Percentiles rank a stretch among this genome's conserved stretches.
Conservation (phyloP, 2,329 filamentous ascomycete genomes). For the Fusarium ambrosium region DNA sequence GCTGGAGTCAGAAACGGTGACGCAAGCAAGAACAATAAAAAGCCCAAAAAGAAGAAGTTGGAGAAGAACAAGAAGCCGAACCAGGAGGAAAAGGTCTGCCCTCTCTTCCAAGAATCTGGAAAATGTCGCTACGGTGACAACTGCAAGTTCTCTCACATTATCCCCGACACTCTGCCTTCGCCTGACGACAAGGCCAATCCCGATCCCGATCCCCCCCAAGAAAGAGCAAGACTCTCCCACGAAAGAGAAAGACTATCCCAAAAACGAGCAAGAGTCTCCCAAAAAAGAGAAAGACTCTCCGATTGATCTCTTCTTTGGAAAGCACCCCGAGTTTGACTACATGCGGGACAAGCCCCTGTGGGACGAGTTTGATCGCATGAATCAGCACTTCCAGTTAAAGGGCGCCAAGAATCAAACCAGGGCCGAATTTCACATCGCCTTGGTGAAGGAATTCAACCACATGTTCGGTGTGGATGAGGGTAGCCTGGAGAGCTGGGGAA, state of each 20-base stretch:
- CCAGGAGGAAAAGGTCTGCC: background rate
- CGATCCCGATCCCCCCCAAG: background rate
- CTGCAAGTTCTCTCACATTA: conserved; percentile 13
- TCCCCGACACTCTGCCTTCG: background rate
- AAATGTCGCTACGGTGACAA: conserved; percentile 1
- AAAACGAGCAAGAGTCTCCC: background rate
- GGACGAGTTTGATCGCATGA: conserved; percentile 27
- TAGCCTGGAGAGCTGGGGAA: conserved; percentile 16
- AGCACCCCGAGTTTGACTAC: conserved; percentile 18
- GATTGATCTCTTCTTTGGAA: conserved; percentile 26
- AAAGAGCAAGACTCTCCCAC: background rate
- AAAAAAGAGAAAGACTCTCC: background rate
- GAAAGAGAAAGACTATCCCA: background rate
- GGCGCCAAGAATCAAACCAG: background rate
- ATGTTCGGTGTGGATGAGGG: conserved; percentile 22
- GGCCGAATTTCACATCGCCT: conserved; percentile 6
- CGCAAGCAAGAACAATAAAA: background rate
- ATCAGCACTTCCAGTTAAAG: background rate
- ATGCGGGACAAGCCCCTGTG: conserved; percentile 6
- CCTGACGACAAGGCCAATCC: background rate
- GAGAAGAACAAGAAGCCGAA: background rate
- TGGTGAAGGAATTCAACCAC: conserved; percentile 22
- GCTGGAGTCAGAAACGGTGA: background rate
- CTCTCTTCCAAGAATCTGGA: background rate
- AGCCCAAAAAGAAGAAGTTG: background rate